These are phyloP conservation scores for Kockiozyma suomiensis DNA, from an alignment of 805 yeast genomes.

Conservation along the genomic window DNA sequence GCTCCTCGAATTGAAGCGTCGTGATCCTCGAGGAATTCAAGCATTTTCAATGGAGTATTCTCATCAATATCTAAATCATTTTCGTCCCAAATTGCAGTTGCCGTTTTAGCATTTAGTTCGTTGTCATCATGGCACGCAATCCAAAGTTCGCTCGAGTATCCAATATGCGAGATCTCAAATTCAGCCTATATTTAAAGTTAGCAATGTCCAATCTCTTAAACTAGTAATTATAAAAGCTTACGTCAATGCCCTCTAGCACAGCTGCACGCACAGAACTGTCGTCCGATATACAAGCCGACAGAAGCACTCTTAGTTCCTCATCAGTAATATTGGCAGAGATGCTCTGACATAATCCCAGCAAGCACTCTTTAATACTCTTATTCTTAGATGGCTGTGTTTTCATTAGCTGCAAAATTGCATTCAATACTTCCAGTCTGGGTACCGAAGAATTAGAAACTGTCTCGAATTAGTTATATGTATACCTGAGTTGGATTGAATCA, in stretches of 20 bases:
- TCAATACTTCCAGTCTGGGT: conserved; percentile 68
- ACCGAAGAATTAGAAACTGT: conserved; percentile 59
- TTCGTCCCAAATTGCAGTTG: conserved; percentile 84
- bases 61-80: conserved; percentile 56
- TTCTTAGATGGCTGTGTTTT: conserved; percentile 69
- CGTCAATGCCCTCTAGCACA: conserved; percentile 60
- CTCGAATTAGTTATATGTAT: background rate
- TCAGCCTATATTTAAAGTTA: conserved; percentile 64
- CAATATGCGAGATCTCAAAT: conserved; percentile 51
- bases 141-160: conserved; percentile 70
- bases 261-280: conserved; percentile 75
- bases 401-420: conserved; percentile 66
- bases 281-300: conserved; percentile 60
- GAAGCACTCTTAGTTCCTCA: conserved; percentile 60
- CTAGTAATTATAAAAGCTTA: conserved; percentile 1
- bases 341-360: conserved; percentile 74
- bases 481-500: background rate
- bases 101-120: conserved; percentile 60
- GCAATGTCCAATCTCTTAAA: too few species aligned
- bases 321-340: conserved; percentile 63
- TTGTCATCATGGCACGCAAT: conserved; percentile 77
- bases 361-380: conserved; percentile 80
- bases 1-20: conserved; percentile 75
- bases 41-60: conserved; percentile 48
- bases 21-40: conserved; percentile 53